Base-by-base conservation (phyloP, 306 rosid species). In the Sicyos baderoa region DNA sequence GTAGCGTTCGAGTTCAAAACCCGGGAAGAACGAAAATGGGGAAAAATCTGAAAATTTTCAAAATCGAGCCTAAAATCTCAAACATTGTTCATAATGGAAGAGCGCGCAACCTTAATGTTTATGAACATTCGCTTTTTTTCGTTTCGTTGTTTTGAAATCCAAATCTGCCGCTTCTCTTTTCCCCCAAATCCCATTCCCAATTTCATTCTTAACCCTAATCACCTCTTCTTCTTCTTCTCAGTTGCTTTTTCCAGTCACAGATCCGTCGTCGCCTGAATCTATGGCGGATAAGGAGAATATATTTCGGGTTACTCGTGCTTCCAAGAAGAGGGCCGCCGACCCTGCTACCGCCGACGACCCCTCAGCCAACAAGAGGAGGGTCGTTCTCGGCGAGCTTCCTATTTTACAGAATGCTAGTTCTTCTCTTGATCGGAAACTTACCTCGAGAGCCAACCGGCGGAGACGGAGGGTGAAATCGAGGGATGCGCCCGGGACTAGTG, bases 351-450 rank as follows among this genome's bases (percentile, higher is more conserved):
- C 54, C 44, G 66, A 54, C 51, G 74, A 55, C 35, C 64, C 54
- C 52, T 55, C 52, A 0, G 15, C 62, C 0, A 70, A 70, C 64
- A 71, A 71, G 74, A 57, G 21, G 64, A 40, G 74, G 27, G 74
- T 71, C 16, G 74, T 71, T 7, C 48, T 71, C 1, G 74, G 74
- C 1, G 74, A 71, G 54, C 74, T 71, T 40, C 74, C 74, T 6
- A 71, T 35, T 71, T 54, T 54, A n/a, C 74, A 71, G n/a, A 71
- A 71, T 54, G 51, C 65, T 18, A 11, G 10, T 71, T 44, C 48
- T 40, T 19, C 45, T 1, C 2, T 55, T 18, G 54, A 57, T 23
- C 37, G 50, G 9, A 71, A 32, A 37, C 55, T 53, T 19, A 44
- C 4, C 23, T 15, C 51, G 2, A 71, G 27, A 54, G 1, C 74